Base-by-base conservation (phyloP, 768 basidiomycete genomes). In the Pulveroboletus sp. region DNA sequence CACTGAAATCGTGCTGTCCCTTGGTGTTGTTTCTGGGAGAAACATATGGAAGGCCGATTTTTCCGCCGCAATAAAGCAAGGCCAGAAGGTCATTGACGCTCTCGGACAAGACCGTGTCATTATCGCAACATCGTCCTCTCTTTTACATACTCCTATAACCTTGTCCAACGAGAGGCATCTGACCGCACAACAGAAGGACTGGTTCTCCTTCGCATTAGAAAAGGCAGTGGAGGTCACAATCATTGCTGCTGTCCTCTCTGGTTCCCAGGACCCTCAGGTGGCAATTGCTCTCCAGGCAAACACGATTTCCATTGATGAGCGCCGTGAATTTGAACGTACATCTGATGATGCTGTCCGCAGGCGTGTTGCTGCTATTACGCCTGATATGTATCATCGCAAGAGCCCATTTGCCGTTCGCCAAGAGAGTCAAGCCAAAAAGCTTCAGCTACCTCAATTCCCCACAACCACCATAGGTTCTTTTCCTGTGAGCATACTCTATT, bases 21-120 rank as follows among this genome's bases (percentile, higher is more conserved):
- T 98, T 55, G 96, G 96, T 72, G 70, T 97, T 54, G 89, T 99
- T 57, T 98, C 96, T 39, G 96, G 96, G 47, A 93, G 96, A 68
- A 97, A 97, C 80, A 91, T 99, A 76, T 99, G 96, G 96, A 99
- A 98, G 83, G 86, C 83, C 55, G 94, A 98, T 73, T 85, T 98
- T 61, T 75, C 78, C 56, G 83, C 82, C 47, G 85, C 91, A 50
- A 80, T 93, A 73, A 85, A 85, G 68, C 73, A 81, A 41, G 90
- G 81, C 49, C 85, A 94, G 75, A 87, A 85, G 70, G 93, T 91
- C 41, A 75, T 96, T 61, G 82, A 84, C 46, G 76, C 75, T 37
- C 85, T 98, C 62, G 93, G 94, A 51, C 72, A 78, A 54, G 85
- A 89, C 54, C 90, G 93, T 56, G 89, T 98, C 68, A 83, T 97